phyloP scores from a whole-genome alignment of 1,284 basidiomycete species.

The Neolentinus lepideus region DNA sequence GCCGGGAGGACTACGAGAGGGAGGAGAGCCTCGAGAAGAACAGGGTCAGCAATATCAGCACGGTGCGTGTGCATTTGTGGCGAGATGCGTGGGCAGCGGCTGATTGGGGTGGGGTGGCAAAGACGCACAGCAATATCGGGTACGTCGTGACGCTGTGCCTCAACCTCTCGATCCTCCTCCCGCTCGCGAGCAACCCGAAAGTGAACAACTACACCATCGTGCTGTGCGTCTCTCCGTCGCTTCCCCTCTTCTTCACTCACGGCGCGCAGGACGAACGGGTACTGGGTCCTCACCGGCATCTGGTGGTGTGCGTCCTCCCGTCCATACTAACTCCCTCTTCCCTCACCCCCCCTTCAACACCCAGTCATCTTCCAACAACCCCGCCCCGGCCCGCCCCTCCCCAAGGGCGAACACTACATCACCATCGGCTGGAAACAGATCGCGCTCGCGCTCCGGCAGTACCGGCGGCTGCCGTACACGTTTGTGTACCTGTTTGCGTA shows the following conservation, averaged over 20 bases:
- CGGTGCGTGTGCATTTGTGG: slow-evolving; percentile 37
- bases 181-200: slow-evolving; percentile 52
- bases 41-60: slow-evolving; percentile 79
- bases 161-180: slow-evolving; percentile 70
- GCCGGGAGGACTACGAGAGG: slow-evolving; percentile 56
- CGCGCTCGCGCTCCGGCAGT: slow-evolving; percentile 62
- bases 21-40: slow-evolving; percentile 83
- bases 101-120: not conserved
- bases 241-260: not conserved
- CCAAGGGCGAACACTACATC: slow-evolving; percentile 63
- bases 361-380: slow-evolving; percentile 72
- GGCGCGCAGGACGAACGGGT: slow-evolving; percentile 51
- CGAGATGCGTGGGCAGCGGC: too few species aligned
- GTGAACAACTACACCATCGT: slow-evolving; percentile 69
- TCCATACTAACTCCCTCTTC: not conserved
- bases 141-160: slow-evolving; percentile 62
- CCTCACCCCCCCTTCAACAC: not conserved
- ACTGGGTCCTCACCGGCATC: slow-evolving; percentile 68
- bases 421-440: slow-evolving; percentile 84
- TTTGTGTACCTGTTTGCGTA: slow-evolving; percentile 70
- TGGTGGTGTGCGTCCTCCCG: slow-evolving; percentile 65
- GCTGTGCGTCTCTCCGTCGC: slow-evolving; percentile 23
- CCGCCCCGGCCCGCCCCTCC: slow-evolving; percentile 65
- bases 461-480: slow-evolving; percentile 66
- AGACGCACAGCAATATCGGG: slow-evolving; percentile 74